These are phyloP conservation scores for Ascomycota sp. DNA, from an alignment of 2,329 filamentous ascomycete species.

Conservation along the genomic window DNA sequence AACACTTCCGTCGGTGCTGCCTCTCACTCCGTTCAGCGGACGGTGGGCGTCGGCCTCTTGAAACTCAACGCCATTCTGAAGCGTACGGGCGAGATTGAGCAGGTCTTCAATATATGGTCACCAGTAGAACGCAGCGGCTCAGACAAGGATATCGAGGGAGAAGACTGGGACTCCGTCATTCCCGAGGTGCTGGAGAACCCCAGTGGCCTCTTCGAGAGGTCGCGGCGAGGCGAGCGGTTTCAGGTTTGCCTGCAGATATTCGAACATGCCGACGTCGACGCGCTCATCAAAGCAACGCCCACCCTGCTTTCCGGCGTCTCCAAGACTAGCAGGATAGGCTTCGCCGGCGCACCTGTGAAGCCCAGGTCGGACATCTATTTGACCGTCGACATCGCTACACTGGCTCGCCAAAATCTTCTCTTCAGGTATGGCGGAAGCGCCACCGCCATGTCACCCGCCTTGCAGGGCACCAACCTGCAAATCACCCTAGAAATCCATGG, in stretches of 20 bases:
- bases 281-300: conserved; percentile 66
- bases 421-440: conserved; percentile 54
- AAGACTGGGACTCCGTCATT: conserved; percentile 57
- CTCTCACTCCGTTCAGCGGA: conserved; percentile 23
- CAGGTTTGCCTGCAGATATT: conserved; percentile 68
- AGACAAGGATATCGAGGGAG: conserved; percentile 39
- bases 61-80: conserved; percentile 59
- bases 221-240: conserved; percentile 51
- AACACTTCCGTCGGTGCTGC: conserved; percentile 6
- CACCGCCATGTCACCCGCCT: conserved; percentile 40
- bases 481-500: conserved; percentile 76
- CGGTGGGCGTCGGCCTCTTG: conserved; percentile 57
- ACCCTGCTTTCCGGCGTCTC: conserved; percentile 66
- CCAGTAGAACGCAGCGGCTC: conserved; percentile 31
- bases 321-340: conserved; percentile 77
- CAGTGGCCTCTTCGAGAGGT: conserved; percentile 56
- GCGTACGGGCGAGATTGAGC: conserved; percentile 50
- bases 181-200: conserved; percentile 52
- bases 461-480: conserved; percentile 58
- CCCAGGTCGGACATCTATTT: conserved; percentile 88
- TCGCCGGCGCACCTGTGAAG: conserved; percentile 77
- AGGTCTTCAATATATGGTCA: conserved; percentile 60
- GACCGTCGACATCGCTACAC: conserved; percentile 58
- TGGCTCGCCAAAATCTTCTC: conserved; percentile 55
- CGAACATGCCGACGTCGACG: conserved; percentile 54